Base-by-base conservation (phyloP, 2,329 filamentous ascomycete species). In the Epicoccum nigrum region DNA sequence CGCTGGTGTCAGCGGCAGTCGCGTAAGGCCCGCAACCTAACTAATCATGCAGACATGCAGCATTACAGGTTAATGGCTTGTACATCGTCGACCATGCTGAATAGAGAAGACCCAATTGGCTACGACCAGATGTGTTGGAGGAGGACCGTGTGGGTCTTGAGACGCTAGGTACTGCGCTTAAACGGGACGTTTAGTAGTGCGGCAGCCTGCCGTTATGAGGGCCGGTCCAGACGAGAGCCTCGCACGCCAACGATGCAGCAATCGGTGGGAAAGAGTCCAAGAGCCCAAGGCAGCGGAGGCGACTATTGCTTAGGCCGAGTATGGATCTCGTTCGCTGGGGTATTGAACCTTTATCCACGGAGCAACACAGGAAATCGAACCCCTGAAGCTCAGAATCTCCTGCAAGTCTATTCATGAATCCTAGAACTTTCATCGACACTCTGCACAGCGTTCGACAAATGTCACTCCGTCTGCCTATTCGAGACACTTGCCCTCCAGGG, bases 161-260 rank as follows among this genome's bases (percentile, higher is more conserved):
- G 38, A 27, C 49, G 39, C 49, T 46, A n/a, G n/a, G n/a, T n/a
- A 42, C 43, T 52, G 47, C 39, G 41, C 41, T 8, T 34, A 33
- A 52, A 52, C 38, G 38, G 49, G 38, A 46, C 38, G 33, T 52
- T 34, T 43, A 47, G 43, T 43, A 47, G 43, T 43, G 46, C 38
- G 43, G 49, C 38, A 43, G 19, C 23, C 28, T 52, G 32, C 38
- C 32, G 16, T 38, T 43, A 28, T 43, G 32, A 32, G 41, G 43
- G 49, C 43, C 49, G 43, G 49, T 47, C 49, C 43, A 52, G 49
- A 47, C 43, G 32, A 30, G 25, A 43, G 16, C 32, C 43, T 52
- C 25, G 43, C 32, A 46, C 32, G 20, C 30, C 35, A 45, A 16
- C 23, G 17, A 35, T 16, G 28, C 31, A 32, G 21, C 25, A 13